Evolutionary conservation across 108 stramenopile genomes (phyloP), one percentile per base, ranked within the genome.

Genomic region (Cyclotella sp.): DNA sequence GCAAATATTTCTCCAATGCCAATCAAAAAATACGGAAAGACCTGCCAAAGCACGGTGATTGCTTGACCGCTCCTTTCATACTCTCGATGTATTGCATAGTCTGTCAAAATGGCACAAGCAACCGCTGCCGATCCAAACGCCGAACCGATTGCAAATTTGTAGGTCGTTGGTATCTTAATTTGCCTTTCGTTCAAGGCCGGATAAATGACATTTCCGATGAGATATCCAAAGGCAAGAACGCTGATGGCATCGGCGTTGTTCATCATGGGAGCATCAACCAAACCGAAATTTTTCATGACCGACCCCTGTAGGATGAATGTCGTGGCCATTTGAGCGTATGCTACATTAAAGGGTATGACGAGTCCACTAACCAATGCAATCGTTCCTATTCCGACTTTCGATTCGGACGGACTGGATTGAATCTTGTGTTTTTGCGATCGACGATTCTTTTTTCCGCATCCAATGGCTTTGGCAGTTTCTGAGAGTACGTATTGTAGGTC

Each of bases 1-100:
- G 91, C 88, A 82, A 95, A 95, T 42, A 95, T 95, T 66, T 95
- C 94, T 18, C 94, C 94, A 63, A 74, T 78, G 9, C 94, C 94
- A 81, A 95, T 91, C 51, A 95, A 78, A 63, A 92, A 80, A 66
- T 93, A 95, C 28, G 89, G 72, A 43, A 85, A 83, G 14, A 87
- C 77, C 68, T 95, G 94, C 94, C 94, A 95, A 30, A 90, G 63
- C 39, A 95, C 84, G 66, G 78, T 90, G 12, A 95, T 72, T 59
- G 80, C 64, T 70, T 84, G 81, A 22, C 91, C 91, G 21, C 70
- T 87, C 15, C 58, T 42, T 59, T 72, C 53, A 49, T 87, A 95
- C 16, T 71, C 67, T 8, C 68, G 63, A 70, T 91, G 94, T 42
- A 95, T 93, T 55, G 67, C 77, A 51, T 88, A 82, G 52, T 95